Evolutionary conservation across 345 rosid genomes (phyloP).

Genomic region (Rhodamnia argentea): DNA sequence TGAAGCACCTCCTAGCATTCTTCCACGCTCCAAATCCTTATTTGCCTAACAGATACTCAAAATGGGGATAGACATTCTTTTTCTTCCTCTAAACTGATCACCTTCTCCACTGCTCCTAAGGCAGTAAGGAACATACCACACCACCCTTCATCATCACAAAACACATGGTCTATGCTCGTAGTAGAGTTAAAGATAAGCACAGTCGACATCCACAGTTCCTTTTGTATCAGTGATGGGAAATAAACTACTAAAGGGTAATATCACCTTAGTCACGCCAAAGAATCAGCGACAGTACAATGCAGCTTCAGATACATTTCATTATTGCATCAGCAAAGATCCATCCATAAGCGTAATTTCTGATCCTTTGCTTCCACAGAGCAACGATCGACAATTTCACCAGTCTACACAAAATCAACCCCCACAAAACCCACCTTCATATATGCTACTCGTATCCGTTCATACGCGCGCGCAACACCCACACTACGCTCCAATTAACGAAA

Average conservation of each 20-base stretch:
- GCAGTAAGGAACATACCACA: not conserved
- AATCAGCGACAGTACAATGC: not conserved
- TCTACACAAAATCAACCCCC: not conserved
- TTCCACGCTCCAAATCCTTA: not conserved
- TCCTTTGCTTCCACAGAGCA: not conserved
- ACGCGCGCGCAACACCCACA: not conserved
- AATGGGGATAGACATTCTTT: not conserved
- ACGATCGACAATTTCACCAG: not conserved
- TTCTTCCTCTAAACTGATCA: not conserved
- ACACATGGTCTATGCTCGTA: not conserved
- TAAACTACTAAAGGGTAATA: not conserved
- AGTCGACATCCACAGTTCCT: not conserved
- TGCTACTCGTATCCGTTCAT: not conserved
- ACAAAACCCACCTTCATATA: not conserved
- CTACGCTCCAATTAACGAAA: not conserved
- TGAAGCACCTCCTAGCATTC: not conserved
- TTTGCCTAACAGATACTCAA: not conserved
- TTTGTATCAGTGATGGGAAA: not conserved
- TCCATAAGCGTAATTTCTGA: not conserved
- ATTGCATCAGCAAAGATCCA: not conserved
- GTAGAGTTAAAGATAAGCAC: not conserved
- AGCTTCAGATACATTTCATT: not conserved
- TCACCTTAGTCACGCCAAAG: not conserved
- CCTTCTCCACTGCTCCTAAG: not conserved
- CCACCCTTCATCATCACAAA: not conserved